phyloP scores from a whole-genome alignment of 225 moss, liverwort and hornwort genomes.

The Anthoceros angustus region DNA sequence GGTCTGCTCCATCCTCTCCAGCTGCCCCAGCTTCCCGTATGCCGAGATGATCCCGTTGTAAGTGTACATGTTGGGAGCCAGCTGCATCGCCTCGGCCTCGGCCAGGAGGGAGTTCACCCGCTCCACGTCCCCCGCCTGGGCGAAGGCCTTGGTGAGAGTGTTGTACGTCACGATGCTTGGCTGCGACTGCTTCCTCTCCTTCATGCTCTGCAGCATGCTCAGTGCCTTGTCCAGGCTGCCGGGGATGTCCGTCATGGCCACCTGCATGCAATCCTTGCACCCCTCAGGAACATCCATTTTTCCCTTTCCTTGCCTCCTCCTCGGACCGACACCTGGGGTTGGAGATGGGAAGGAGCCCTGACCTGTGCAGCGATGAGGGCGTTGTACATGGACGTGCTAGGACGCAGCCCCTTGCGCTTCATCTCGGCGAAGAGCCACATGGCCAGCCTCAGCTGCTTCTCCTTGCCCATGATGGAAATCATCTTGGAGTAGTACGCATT shows the following conservation, averaged over 20 bases:
- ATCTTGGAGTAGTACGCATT: slow-evolving; percentile 79
- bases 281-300: neutral
- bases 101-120: slow-evolving; percentile 39
- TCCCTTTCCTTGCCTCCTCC: slow-evolving; percentile 13
- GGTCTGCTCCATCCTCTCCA: slow-evolving; percentile 56
- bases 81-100: slow-evolving; percentile 34
- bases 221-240: slow-evolving; percentile 34
- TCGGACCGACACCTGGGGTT: slow-evolving; percentile 28
- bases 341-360: neutral
- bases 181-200: slow-evolving; percentile 44
- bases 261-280: neutral
- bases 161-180: slow-evolving; percentile 94
- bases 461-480: slow-evolving; percentile 83
- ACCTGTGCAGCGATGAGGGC: slow-evolving; percentile 68
- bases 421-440: slow-evolving; percentile 74
- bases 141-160: slow-evolving; percentile 69
- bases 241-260: neutral
- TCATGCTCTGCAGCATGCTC: slow-evolving; percentile 58
- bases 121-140: slow-evolving; percentile 42
- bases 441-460: slow-evolving; percentile 57
- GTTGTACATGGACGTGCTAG: slow-evolving; percentile 79
- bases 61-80: slow-evolving; percentile 51
- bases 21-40: slow-evolving; percentile 55
- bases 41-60: slow-evolving; percentile 77
- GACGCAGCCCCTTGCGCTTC: slow-evolving; percentile 50